These are phyloP conservation scores for Spinacia oleracea DNA, from an alignment of 179 eudicot genomes.

Conservation along the genomic window DNA sequence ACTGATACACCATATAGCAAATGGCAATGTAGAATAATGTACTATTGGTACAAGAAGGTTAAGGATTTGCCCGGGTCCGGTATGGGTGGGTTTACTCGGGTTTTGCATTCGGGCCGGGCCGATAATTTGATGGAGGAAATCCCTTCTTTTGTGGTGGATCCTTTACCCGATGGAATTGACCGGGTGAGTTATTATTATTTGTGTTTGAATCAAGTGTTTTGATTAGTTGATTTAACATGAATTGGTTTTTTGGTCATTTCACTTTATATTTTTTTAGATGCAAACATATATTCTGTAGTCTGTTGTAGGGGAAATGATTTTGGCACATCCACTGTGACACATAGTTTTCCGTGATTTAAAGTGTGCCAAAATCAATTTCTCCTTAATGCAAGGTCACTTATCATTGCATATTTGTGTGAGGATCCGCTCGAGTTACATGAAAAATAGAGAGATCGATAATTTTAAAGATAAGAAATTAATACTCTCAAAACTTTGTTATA, in stretches of 20 bases:
- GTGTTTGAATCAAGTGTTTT: neutral
- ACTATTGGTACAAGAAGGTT: conserved; percentile 64
- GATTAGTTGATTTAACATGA: neutral
- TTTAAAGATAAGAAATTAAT: no score
- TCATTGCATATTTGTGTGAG: neutral
- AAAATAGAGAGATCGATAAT: no score
- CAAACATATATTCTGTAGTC: no score
- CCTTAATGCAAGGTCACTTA: no score
- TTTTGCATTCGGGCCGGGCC: conserved; percentile 60
- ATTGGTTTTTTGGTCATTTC: neutral
- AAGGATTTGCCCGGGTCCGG: conserved; percentile 54
- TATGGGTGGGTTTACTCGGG: conserved; percentile 73
- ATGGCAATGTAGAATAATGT: conserved; percentile 80
- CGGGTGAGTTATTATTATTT: conserved; percentile 37
- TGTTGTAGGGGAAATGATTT: no score
- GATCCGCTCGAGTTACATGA: neutral
- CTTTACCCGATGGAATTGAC: conserved; percentile 63
- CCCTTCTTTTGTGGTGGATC: conserved; percentile 67
- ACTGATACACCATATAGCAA: conserved; percentile 49
- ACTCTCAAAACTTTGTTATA: neutral
- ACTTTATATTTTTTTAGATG: no score
- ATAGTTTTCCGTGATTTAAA: no score
- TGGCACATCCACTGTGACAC: no score
- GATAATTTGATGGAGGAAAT: conserved; percentile 68
- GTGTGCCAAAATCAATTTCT: no score